A percentile compares a stretch with the other conserved stretches of the same genome.
phyloP scores from a whole-genome alignment of 2,329 filamentous ascomycete genomes.

The Huntiella abstrusa region DNA sequence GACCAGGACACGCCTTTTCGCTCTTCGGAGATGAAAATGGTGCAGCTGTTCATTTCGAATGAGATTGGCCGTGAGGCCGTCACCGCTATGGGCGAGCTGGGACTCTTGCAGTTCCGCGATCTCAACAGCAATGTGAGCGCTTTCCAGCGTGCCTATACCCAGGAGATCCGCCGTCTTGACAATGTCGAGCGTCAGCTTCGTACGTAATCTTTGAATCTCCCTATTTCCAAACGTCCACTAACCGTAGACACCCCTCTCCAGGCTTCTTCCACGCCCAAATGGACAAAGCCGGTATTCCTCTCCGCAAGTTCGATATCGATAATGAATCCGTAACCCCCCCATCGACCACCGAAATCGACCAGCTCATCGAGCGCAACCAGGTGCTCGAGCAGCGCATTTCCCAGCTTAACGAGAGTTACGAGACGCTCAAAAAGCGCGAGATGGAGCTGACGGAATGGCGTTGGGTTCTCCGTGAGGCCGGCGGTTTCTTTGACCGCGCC shows the following conservation, averaged over 20 bases:
- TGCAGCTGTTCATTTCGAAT: constrained; percentile 97
- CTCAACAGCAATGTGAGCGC: constrained; percentile 84
- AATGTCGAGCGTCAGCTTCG: constrained; percentile 96
- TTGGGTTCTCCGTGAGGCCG: constrained; percentile 90
- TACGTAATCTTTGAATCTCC: constrained; percentile 30
- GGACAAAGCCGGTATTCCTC: constrained; percentile 73
- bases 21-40: constrained; percentile 99
- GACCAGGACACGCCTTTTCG: constrained; percentile 90
- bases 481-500: constrained; percentile 90
- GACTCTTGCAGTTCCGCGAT: constrained; percentile 92
- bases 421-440: constrained; percentile 93
- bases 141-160: constrained; percentile 93
- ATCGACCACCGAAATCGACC: constrained; percentile 87
- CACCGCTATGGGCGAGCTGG: constrained; percentile 86
- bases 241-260: constrained; percentile 18
- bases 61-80: constrained; percentile 97
- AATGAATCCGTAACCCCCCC: constrained; percentile 70
- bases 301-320: constrained; percentile 83
- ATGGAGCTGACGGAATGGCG: constrained; percentile 96
- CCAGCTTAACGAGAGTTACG: constrained; percentile 93
- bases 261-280: constrained; percentile 92
- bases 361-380: constrained; percentile 81
- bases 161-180: constrained; percentile 90
- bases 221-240: not conserved
- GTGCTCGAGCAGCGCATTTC: constrained; percentile 78